A percentile compares a stretch with the other conserved stretches of the same genome.
Conservation (phyloP, 352 stramenopile species). For the Pythium folliculosum region DNA sequence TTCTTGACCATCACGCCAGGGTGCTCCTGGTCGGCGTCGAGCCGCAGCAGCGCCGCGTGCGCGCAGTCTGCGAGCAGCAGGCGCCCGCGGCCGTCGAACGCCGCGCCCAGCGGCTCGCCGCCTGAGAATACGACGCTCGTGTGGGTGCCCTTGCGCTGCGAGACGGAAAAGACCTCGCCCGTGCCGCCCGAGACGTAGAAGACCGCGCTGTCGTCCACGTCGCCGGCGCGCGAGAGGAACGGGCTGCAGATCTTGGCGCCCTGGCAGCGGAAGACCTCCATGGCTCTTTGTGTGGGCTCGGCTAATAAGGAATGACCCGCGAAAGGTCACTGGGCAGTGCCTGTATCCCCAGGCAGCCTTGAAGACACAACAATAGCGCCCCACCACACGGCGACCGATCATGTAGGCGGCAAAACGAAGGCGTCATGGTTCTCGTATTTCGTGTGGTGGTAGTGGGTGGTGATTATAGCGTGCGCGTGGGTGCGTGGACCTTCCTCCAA, state of each 20-base stretch:
- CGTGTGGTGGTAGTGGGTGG: no score
- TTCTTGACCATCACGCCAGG: conserved; percentile 76
- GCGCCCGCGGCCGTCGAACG: conserved; percentile 59
- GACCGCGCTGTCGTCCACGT: conserved; percentile 27
- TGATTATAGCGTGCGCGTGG: background rate
- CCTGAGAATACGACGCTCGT: conserved; percentile 60
- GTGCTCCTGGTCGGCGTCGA: conserved; percentile 52
- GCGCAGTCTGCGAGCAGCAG: conserved; percentile 76
- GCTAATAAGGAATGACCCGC: background rate
- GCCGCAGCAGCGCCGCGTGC: conserved; percentile 68
- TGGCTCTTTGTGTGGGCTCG: background rate
- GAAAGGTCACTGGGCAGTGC: conserved; percentile 22
- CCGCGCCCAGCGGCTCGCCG: conserved; percentile 64
- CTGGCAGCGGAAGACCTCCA: conserved; percentile 49
- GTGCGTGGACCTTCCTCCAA: background rate
- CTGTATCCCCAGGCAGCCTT: no score
- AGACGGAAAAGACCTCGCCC: conserved; percentile 62
- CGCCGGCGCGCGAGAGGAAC: conserved; percentile 38
- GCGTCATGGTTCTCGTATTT: background rate
- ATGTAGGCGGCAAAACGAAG: no score
- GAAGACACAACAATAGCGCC: no score
- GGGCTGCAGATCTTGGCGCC: conserved; percentile 78
- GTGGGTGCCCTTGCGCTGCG: conserved; percentile 36
- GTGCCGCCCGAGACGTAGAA: conserved; percentile 78
- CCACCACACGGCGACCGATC: no score